Evolutionary conservation across 1,284 basidiomycete species (phyloP).

Genomic region (Phaffia rhodozyma): DNA sequence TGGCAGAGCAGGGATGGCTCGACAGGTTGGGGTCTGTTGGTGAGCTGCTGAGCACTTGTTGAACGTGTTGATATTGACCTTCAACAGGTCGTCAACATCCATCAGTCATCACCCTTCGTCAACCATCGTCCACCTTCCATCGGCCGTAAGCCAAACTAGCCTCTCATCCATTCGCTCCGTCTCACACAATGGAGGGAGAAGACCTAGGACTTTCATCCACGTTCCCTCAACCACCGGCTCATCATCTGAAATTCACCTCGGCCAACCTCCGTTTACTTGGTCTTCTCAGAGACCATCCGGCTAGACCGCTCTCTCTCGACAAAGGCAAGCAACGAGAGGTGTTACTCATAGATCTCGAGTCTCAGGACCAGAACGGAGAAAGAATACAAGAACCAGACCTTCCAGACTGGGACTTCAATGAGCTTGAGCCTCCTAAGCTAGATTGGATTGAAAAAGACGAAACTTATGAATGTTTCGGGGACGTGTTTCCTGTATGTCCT

Average conservation of each 20-base stretch:
- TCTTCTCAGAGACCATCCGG: neutral
- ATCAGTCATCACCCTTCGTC: no score
- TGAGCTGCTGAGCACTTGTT: no score
- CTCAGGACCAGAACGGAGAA: neutral
- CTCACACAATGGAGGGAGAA: no score
- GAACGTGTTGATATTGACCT: no score
- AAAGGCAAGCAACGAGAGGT: conserved; percentile 14
- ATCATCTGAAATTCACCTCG: conserved; percentile 8
- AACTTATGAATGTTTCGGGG: conserved; percentile 10
- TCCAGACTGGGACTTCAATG: conserved; percentile 11
- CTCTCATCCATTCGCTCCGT: no score
- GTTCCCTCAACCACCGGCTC: conserved; percentile 14
- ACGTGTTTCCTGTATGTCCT: conserved; percentile 7
- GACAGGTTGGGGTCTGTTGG: no score
- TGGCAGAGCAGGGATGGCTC: no score
- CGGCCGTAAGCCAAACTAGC: no score
- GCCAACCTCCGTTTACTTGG: conserved; percentile 4
- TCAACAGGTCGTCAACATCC: no score
- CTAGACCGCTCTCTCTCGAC: neutral
- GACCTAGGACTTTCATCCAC: neutral
- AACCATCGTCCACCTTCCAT: no score
- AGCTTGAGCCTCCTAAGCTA: conserved; percentile 9
- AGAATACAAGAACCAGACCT: neutral
- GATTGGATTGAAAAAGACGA: conserved; percentile 15
- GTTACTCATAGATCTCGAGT: neutral